Evolutionary conservation across 2,329 filamentous ascomycete species (phyloP), one percentile per base, ranked within the genome.

Genomic region (Fusarium dlaminii): DNA sequence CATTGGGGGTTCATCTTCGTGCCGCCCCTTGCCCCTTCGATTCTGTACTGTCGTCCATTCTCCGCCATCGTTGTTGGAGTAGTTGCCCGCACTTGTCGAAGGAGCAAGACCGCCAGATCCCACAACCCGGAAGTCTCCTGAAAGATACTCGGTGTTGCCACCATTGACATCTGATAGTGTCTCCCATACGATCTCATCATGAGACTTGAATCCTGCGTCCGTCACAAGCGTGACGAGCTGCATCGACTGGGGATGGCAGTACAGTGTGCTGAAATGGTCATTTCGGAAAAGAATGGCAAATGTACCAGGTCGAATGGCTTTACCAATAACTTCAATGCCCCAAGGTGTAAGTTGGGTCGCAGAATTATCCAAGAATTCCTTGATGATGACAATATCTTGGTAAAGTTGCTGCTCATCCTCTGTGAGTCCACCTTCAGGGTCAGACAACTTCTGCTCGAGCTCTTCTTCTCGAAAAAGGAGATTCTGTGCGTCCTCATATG

Each of bases 111-210:
- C 66, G 30, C 74, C 66, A 80, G 83, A 75, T 91, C 94, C 92
- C n/a, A 98, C 93, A 1, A 93, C 87, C 37, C 92, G 90, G 82
- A 98, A 98, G 78, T 98, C 95, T 4, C 96, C 96, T 0, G 95
- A 94, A 75, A 94, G 94, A 77, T 97, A 94, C 79, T 95, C 93
- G 6, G 94, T 91, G 20, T 89, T 89, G 77, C 93, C 92, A 13
- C 96, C 96, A 58, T 92, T 96, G 29, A 98, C 92, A 77, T 98
- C 96, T 2, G 93, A 92, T 5, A 99, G 86, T 15, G 93, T 96
- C 82, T 99, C 96, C 96, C 96, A 99, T 1, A 99, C 94, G 18
- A 99, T 91, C 80, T 98, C 96, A 22, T 95, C 92, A 76, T 98
- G 94, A 15, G 88, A 89, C 17, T 93, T 91, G 79, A 97, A 99